Percentiles rank a stretch among this genome's conserved stretches.
phyloP scores from a whole-genome alignment of 805 yeast genomes.

The Huiozyma sinensis region DNA sequence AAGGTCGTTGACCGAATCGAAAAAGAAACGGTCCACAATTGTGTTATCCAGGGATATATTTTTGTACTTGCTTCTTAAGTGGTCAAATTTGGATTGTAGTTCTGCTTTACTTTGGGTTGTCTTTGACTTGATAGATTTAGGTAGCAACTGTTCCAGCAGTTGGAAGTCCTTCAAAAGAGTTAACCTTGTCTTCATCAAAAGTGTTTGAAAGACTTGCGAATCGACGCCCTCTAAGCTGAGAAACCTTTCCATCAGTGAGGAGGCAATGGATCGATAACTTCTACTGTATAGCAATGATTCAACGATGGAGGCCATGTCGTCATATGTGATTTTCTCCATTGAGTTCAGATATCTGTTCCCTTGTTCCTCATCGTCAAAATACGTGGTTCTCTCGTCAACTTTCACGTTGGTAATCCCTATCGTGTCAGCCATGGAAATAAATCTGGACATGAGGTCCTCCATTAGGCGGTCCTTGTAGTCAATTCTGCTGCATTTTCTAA shows the following conservation, averaged over 20 bases:
- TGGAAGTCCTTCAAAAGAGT: constrained; percentile 8
- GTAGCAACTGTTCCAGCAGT: constrained; percentile 1
- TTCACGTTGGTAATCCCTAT: constrained; percentile 12
- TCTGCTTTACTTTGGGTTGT: background rate
- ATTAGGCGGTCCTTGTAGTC: constrained; percentile 18
- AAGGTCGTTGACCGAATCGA: constrained; percentile 10
- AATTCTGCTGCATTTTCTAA: constrained; percentile 25
- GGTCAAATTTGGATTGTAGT: constrained; percentile 11
- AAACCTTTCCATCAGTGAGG: constrained; percentile 10
- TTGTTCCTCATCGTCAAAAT: constrained; percentile 21
- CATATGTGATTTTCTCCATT: constrained; percentile 16
- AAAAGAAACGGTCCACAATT: constrained; percentile 13
- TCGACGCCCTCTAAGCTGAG: constrained; percentile 15
- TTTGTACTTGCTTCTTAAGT: constrained; percentile 12
- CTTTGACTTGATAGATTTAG: background rate
- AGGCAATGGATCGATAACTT: background rate
- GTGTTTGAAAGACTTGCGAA: background rate
- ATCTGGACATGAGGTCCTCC: constrained; percentile 25
- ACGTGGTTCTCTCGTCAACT: background rate
- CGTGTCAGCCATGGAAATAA: constrained; percentile 17
- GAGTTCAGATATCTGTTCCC: constrained; percentile 24
- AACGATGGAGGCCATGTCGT: constrained; percentile 20
- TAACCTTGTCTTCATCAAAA: constrained; percentile 18
- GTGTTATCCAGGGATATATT: constrained; percentile 3
- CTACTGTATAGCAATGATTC: constrained; percentile 16